These are phyloP conservation scores for Yarrowia osloensis DNA, from an alignment of 805 yeast species.

Conservation along the genomic window DNA sequence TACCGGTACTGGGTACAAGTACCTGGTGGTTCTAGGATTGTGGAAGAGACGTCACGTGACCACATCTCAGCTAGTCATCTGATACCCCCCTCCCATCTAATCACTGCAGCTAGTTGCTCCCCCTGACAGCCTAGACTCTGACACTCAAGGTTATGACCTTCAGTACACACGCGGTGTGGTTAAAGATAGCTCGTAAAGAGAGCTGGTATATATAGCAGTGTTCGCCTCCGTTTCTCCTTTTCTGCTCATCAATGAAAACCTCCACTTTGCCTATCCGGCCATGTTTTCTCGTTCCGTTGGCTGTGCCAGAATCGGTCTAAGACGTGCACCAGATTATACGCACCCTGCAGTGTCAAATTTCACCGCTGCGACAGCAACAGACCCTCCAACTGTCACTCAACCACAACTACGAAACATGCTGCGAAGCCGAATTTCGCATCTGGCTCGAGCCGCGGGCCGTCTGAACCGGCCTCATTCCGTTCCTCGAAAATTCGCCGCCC, in stretches of 20 bases:
- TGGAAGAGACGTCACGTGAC: too few relatives aligned
- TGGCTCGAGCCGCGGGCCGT: slow-evolving; percentile 4
- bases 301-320: not conserved
- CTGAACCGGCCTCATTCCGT: not conserved
- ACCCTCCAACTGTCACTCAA: not conserved
- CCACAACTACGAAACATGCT: not conserved
- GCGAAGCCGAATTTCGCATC: slow-evolving; percentile 1
- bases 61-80: too few relatives aligned
- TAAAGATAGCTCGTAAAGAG: too few relatives aligned
- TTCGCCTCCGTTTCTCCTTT: not conserved
- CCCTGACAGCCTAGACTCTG: too few relatives aligned
- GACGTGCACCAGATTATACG: not conserved
- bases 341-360: not conserved
- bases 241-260: not conserved
- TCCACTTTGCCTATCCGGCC: not conserved
- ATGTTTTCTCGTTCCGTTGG: not conserved
- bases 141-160: not conserved
- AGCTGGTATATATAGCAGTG: not conserved
- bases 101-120: too few relatives aligned
- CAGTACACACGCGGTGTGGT: too few relatives aligned
- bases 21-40: too few relatives aligned
- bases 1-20: too few relatives aligned
- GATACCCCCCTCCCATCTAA: too few relatives aligned
- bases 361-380: not conserved
- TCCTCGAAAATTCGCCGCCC: not conserved